Evolutionary conservation across 495 filamentous ascomycete genomes (phyloP).

Genomic region (Hypoxylon lienhwacheense): DNA sequence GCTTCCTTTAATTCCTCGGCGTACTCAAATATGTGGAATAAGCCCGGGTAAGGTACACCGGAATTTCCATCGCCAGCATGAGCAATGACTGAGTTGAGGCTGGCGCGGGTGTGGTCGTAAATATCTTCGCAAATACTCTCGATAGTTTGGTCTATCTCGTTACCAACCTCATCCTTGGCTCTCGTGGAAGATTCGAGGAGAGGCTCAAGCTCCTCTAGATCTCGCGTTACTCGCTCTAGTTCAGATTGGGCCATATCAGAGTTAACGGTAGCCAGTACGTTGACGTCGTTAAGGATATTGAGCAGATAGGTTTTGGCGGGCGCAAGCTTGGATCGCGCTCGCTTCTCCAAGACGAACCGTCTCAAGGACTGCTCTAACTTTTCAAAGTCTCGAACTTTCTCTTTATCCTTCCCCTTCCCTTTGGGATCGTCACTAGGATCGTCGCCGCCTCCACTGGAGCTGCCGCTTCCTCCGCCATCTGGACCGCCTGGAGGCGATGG

Average conservation of each 20-base stretch:
- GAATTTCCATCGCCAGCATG: constrained; percentile 75
- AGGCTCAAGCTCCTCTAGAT: constrained; percentile 81
- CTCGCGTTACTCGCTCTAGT: constrained; percentile 77
- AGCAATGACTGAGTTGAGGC: constrained; percentile 69
- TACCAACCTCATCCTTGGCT: constrained; percentile 77
- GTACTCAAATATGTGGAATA: constrained; percentile 84
- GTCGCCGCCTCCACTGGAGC: constrained; percentile 56
- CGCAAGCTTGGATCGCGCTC: constrained; percentile 91
- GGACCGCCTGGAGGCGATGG: constrained; percentile 56
- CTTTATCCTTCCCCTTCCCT: constrained; percentile 86
- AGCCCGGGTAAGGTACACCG: constrained; percentile 80
- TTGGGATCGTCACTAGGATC: constrained; percentile 69
- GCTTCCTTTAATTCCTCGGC: constrained; percentile 90
- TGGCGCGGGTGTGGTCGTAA: constrained; percentile 76
- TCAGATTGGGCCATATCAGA: constrained; percentile 82
- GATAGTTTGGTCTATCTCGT: constrained; percentile 76
- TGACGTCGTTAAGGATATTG: constrained; percentile 85
- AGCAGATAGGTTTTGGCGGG: constrained; percentile 95
- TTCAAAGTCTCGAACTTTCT: constrained; percentile 86
- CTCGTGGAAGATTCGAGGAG: constrained; percentile 80
- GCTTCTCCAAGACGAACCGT: constrained; percentile 94
- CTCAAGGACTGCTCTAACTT: constrained; percentile 84
- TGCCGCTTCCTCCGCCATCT: constrained; percentile 63
- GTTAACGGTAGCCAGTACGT: constrained; percentile 83
- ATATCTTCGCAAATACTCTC: constrained; percentile 83